Conservation (phyloP, 306 rosid genomes). For the Cicer chorassanicum region DNA sequence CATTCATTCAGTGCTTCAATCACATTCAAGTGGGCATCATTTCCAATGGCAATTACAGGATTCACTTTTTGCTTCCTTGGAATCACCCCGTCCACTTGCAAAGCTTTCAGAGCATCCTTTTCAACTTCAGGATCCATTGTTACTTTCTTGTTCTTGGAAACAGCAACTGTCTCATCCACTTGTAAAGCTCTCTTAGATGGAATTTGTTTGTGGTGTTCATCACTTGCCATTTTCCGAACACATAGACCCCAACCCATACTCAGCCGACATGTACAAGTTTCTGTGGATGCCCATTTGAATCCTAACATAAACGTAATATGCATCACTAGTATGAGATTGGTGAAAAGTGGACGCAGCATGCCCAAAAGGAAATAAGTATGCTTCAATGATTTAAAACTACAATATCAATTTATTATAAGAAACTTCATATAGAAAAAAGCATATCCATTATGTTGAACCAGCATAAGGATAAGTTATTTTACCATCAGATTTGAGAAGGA, state of each 20-base stretch:
- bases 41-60: conserved; percentile 26
- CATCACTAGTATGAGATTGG: conserved; percentile 2
- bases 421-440: background rate
- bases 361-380: background rate
- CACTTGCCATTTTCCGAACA: conserved; percentile 58
- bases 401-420: conserved; percentile 24
- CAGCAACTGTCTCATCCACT: conserved; percentile 46
- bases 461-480: background rate
- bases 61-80: conserved; percentile 55
- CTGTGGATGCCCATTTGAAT: conserved; percentile 66
- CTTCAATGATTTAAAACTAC: conserved; percentile 13
- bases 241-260: conserved; percentile 49
- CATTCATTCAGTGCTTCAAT: conserved; percentile 51
- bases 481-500: conserved; percentile 8
- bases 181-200: conserved; percentile 51
- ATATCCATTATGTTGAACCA: conserved; percentile 16
- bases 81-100: too few species aligned
- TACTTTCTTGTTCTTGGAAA: conserved; percentile 65
- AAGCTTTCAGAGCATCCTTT: background rate
- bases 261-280: conserved; percentile 51
- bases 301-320: conserved; percentile 53
- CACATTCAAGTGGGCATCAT: conserved; percentile 17
- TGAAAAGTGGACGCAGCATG: conserved; percentile 5
- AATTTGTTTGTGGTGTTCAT: conserved; percentile 39
- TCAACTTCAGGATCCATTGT: conserved; percentile 51